phyloP scores from a whole-genome alignment of 129 eudicot genomes.

The Cynara cardunculus region DNA sequence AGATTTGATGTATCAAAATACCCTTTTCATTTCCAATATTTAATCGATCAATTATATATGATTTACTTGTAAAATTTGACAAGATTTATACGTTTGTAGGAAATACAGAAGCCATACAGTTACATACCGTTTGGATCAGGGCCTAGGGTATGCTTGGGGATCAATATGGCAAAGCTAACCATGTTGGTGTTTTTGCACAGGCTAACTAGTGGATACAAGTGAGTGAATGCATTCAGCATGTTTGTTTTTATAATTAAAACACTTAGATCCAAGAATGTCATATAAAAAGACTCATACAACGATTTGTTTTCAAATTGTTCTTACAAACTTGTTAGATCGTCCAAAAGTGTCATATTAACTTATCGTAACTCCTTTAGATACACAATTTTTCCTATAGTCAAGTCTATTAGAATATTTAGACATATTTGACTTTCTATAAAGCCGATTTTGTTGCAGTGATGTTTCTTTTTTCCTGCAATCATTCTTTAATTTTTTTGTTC shows the following conservation, averaged over 20 bases:
- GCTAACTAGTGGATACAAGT: conserved; percentile 53
- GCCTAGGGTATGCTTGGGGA: conserved; percentile 59
- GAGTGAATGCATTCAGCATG: not conserved
- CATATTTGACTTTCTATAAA: not conserved
- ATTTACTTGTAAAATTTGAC: not conserved
- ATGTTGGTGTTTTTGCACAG: conserved; percentile 60
- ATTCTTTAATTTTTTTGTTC: not conserved
- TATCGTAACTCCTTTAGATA: not conserved
- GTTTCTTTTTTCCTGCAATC: not conserved
- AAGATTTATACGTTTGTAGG: conserved; percentile 27
- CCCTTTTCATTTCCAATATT: not conserved
- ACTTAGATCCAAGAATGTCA: not conserved
- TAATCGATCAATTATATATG: not conserved
- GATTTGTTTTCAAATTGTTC: not conserved
- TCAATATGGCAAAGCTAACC: conserved; percentile 56
- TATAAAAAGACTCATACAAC: not conserved
- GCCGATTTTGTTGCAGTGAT: not conserved
- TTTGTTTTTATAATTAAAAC: not conserved
- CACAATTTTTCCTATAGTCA: not conserved
- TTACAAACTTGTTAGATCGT: not conserved
- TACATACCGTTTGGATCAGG: conserved; percentile 68
- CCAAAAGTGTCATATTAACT: not conserved
- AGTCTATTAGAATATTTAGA: not conserved
- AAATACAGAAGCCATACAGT: conserved; percentile 48
- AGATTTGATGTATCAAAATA: conserved; percentile 58